Conservation (phyloP, 2,329 filamentous ascomycete species). For the Alternaria tenuissima region DNA sequence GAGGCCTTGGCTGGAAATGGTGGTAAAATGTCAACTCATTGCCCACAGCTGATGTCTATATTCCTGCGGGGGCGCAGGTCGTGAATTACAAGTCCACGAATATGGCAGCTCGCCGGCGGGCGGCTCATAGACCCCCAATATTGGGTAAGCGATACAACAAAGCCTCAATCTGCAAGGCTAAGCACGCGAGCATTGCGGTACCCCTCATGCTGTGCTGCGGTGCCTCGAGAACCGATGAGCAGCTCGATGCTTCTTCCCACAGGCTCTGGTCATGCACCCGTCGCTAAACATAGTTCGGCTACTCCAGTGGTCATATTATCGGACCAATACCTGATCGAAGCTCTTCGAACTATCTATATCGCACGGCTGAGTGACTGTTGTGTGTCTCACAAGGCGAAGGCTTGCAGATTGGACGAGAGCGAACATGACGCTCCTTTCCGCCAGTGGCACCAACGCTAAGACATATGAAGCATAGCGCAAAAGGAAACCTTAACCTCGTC, state of each 20-base stretch:
- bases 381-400: background rate
- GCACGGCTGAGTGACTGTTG: background rate
- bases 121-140: constrained; percentile 9
- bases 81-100: background rate
- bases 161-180: constrained; percentile 9
- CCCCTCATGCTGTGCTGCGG: constrained; percentile 1
- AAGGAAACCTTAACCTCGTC: constrained; percentile 10
- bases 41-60: background rate
- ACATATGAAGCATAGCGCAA: background rate
- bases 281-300: background rate
- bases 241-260: background rate
- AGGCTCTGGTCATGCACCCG: background rate
- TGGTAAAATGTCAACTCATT: background rate
- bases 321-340: background rate
- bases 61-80: background rate
- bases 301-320: background rate
- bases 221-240: background rate
- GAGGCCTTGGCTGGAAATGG: background rate
- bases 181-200: background rate
- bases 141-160: background rate
- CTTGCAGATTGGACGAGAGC: background rate
- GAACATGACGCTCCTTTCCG: background rate
- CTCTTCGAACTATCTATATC: background rate
- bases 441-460: constrained; percentile 3
- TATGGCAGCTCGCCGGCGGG: background rate